These are phyloP conservation scores for Yamadazyma sp. DNA, from an alignment of 805 yeast species.

Conservation along the genomic window DNA sequence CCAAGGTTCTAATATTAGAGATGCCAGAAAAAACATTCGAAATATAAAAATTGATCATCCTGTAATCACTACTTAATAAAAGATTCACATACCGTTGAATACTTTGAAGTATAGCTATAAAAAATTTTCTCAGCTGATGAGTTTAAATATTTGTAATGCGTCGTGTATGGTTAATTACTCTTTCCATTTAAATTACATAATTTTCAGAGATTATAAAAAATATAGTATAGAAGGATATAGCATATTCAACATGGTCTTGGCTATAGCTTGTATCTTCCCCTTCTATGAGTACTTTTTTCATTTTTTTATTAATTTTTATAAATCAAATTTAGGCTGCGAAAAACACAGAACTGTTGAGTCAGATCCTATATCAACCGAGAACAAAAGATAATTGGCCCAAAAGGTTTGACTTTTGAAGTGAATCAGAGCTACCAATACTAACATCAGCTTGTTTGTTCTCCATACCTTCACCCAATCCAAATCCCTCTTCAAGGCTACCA, in stretches of 20 bases:
- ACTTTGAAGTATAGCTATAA: neutral
- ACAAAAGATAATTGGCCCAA: no score
- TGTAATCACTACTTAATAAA: conserved; percentile 11
- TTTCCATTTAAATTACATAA: no score
- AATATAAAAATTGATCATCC: conserved; percentile 37
- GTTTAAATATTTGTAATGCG: neutral
- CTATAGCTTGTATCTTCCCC: no score
- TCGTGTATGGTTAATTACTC: conserved; percentile 3
- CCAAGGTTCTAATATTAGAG: conserved; percentile 84
- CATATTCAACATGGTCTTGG: no score
- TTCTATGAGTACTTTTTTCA: neutral
- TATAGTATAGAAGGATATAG: no score
- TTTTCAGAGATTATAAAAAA: neutral
- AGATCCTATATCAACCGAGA: neutral
- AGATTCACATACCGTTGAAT: conserved; percentile 1
- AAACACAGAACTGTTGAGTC: neutral
- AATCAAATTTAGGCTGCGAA: neutral
- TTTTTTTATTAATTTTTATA: neutral
- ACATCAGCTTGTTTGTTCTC: neutral
- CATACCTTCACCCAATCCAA: neutral
- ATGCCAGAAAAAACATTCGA: conserved; percentile 80
- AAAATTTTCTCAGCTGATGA: conserved; percentile 1
- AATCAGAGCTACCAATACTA: conserved; percentile 1
- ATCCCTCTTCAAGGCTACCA: conserved; percentile 7
- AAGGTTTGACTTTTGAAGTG: neutral